phyloP scores from a whole-genome alignment of 768 basidiomycete species.

The Collybia mongolica region DNA sequence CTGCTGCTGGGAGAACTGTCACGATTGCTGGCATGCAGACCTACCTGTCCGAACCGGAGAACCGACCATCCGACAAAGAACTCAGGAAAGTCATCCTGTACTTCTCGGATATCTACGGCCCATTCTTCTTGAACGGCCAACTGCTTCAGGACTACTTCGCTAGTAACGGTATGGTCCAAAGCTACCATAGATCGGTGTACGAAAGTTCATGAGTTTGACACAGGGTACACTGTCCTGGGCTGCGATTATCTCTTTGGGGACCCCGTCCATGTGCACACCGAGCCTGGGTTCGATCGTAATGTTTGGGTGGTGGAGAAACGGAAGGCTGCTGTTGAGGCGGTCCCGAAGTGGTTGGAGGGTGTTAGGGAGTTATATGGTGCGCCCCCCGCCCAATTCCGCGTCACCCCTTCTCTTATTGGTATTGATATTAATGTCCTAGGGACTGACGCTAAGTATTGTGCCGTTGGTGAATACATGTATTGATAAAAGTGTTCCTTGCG shows the following conservation, averaged over 20 bases:
- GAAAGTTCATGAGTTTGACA: no score
- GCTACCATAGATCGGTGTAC: no score
- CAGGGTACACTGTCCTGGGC: constrained; percentile 39
- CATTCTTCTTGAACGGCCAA: constrained; percentile 57
- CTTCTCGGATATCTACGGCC: constrained; percentile 59
- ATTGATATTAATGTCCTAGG: neutral
- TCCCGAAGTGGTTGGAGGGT: constrained; percentile 51
- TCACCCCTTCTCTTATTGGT: no score
- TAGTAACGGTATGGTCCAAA: constrained; percentile 44
- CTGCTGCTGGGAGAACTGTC: constrained; percentile 39
- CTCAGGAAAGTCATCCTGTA: constrained; percentile 51
- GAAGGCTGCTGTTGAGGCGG: constrained; percentile 32
- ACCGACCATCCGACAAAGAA: constrained; percentile 1
- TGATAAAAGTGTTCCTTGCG: no score
- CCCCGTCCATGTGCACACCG: constrained; percentile 38
- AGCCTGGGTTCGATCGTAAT: constrained; percentile 32
- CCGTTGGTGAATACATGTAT: neutral
- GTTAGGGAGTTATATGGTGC: neutral
- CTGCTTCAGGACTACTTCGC: constrained; percentile 67
- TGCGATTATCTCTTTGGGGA: constrained; percentile 68
- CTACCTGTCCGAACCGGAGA: constrained; percentile 50
- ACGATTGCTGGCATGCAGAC: constrained; percentile 45
- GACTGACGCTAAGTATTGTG: neutral
- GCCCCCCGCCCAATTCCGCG: no score
- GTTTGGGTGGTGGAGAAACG: constrained; percentile 40